These are phyloP conservation scores for Lasiodiplodia sp. DNA, from an alignment of 2,329 filamentous ascomycete genomes.

Conservation along the genomic window DNA sequence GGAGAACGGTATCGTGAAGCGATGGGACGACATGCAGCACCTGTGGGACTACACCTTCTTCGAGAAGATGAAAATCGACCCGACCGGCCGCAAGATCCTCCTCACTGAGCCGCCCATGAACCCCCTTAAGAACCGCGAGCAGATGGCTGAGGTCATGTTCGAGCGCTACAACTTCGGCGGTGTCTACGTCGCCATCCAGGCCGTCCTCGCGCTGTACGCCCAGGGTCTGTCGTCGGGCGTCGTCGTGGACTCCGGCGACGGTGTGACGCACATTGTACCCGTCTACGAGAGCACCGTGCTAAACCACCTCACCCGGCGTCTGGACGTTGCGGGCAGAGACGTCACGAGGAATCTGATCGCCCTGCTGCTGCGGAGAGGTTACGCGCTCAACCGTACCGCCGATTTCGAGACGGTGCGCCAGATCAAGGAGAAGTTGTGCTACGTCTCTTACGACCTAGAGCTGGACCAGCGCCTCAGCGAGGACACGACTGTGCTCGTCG, in stretches of 20 bases:
- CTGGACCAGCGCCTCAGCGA: slow-evolving; percentile 95
- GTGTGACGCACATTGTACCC: slow-evolving; percentile 97
- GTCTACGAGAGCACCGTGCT: slow-evolving; percentile 98
- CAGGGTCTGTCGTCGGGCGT: slow-evolving; percentile 87
- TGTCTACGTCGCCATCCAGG: slow-evolving; percentile 97
- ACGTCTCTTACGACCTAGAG: slow-evolving; percentile 97
- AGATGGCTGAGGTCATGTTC: slow-evolving; percentile 99
- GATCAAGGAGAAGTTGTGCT: slow-evolving; percentile 99
- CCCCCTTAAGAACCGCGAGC: slow-evolving; percentile 92
- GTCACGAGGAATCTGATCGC: slow-evolving; percentile 99
- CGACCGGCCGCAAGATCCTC: slow-evolving; percentile 92
- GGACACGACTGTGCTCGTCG: slow-evolving; percentile 95
- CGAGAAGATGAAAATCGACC: slow-evolving; percentile 95
- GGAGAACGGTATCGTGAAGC: slow-evolving; percentile 99
- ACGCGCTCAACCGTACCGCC: slow-evolving; percentile 95
- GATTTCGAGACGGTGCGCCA: slow-evolving; percentile 99
- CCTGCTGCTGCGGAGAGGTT: slow-evolving; percentile 89
- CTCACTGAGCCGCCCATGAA: slow-evolving; percentile 98
- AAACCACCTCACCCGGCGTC: slow-evolving; percentile 91
- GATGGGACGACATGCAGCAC: slow-evolving; percentile 99
- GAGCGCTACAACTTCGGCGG: slow-evolving; percentile 95
- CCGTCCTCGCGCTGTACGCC: slow-evolving; percentile 92
- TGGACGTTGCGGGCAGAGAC: slow-evolving; percentile 95
- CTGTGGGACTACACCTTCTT: slow-evolving; percentile 99
- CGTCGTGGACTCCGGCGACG: slow-evolving; percentile 98